Evolutionary conservation across 345 rosid species (phyloP), one percentile per base, ranked within the genome.

Genomic region (Moricandia moricandioides): DNA sequence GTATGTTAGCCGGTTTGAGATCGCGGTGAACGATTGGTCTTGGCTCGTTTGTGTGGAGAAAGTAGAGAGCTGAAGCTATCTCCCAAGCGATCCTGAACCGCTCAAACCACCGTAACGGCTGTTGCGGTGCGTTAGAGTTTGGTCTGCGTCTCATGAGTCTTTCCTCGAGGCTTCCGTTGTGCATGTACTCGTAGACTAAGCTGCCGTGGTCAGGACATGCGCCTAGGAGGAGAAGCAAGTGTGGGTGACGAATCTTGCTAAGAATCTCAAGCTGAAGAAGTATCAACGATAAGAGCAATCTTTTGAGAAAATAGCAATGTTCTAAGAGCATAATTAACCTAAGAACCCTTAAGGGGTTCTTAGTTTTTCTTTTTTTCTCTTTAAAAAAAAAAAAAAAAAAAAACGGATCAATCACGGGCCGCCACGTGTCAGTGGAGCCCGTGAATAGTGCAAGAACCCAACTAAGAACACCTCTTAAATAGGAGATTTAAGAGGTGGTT

Each of bases 141-240:
- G n/a, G 85, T 72, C 5, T n/a, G 56, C 80, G 76, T 73, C 83
- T 77, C 55, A 81, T 78, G 59, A 93, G 79, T 67, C 93, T 78
- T 0, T 89, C 96, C 77, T 89, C 96, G 63, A 93, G 82, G 85
- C 86, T 93, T 62, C 98, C 98, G n/a, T 87, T 93, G 74, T 88
- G 88, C 98, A 93, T 87, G 31, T 84, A 89, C 85, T 93, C 98
- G 14, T 93, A 93, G 55, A 89, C 80, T 65, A 93, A 85, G 81
- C 93, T 88, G 16, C 91, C 88, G 4, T 68, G 92, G 18, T 88
- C 94, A 11, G 84, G 87, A 77, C 98, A 93, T 13, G 97, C 98
- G 51, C 98, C 98, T 4, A 93, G 80, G 76, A 93, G 98, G 45
- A 91, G 89, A 71, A 93, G 89, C 84, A 93, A 82, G 86, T 93